Evolutionary conservation across 1,284 basidiomycete species (phyloP).

Genomic region (Anthracocystis setariae): DNA sequence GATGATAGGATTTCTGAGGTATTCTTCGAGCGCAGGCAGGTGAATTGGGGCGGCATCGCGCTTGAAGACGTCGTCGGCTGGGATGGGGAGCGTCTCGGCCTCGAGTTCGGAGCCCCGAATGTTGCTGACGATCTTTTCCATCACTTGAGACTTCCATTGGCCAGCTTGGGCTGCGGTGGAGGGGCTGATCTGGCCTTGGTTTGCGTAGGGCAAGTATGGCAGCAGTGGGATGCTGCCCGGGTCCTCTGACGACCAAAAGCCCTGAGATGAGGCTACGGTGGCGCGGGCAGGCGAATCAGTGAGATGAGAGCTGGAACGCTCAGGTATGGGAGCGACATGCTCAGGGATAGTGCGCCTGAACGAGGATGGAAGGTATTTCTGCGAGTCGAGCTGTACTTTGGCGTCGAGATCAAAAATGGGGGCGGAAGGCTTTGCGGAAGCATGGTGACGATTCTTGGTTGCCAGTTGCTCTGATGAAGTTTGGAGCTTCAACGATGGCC

Average conservation of each 20-base stretch:
- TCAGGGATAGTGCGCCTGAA: constrained; percentile 17
- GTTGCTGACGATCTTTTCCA: constrained; percentile 17
- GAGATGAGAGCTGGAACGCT: constrained; percentile 33
- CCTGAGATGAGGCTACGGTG: not conserved
- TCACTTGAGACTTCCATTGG: constrained; percentile 11
- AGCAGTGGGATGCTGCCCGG: constrained; percentile 35
- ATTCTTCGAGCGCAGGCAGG: constrained; percentile 64
- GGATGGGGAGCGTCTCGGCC: constrained; percentile 26
- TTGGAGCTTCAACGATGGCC: not conserved
- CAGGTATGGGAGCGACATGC: constrained; percentile 27
- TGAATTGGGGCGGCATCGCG: constrained; percentile 61
- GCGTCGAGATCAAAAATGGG: constrained; percentile 50
- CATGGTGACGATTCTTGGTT: constrained; percentile 12
- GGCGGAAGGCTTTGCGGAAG: constrained; percentile 3
- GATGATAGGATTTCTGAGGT: constrained; percentile 46
- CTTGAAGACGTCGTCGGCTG: constrained; percentile 61
- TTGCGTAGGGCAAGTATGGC: not conserved
- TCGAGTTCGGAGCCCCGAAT: constrained; percentile 17
- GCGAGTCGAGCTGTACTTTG: constrained; percentile 24
- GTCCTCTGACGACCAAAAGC: constrained; percentile 26
- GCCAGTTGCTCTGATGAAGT: constrained; percentile 3
- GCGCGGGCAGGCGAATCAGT: not conserved
- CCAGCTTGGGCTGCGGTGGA: constrained; percentile 9
- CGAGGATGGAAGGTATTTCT: constrained; percentile 28
- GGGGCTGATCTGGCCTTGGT: not conserved